A percentile compares a stretch with the other conserved stretches of the same genome.
phyloP scores from a whole-genome alignment of 2,329 filamentous ascomycete genomes.

The Arthrobotrys iridis region DNA sequence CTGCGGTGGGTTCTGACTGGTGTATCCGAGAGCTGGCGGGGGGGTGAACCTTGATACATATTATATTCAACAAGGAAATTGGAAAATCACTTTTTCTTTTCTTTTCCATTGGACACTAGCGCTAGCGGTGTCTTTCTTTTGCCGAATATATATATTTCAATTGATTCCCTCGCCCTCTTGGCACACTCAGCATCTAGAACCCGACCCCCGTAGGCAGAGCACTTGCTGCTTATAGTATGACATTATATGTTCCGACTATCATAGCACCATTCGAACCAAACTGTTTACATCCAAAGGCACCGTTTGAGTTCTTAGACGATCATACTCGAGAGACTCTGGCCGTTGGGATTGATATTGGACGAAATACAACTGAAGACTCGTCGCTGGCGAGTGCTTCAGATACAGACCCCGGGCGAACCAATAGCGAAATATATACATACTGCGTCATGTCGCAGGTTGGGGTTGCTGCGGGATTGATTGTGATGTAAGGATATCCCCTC shows the following conservation, averaged over 20 bases:
- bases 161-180: conserved; percentile 37
- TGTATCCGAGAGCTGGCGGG: conserved; percentile 21
- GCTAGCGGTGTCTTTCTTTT: conserved; percentile 8
- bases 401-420: conserved; percentile 22
- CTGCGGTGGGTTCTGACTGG: conserved; percentile 33
- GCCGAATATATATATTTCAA: conserved; percentile 35
- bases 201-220: conserved; percentile 1
- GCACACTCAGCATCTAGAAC: conserved; percentile 19
- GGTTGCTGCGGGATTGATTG: conserved; percentile 51
- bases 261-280: conserved; percentile 47
- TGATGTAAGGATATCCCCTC: conserved; percentile 39
- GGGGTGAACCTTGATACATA: conserved; percentile 47
- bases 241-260: conserved; percentile 53
- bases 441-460: conserved; percentile 54
- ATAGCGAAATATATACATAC: conserved; percentile 50
- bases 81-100: conserved; percentile 18
- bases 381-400: background rate
- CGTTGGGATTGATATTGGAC: conserved; percentile 49
- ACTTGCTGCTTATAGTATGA: conserved; percentile 41
- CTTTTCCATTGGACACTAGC: conserved; percentile 3
- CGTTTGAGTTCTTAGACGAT: conserved; percentile 47
- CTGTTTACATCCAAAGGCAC: conserved; percentile 45
- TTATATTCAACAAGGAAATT: conserved; percentile 42
- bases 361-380: conserved; percentile 26
- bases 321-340: conserved; percentile 44